Evolutionary conservation across 169 alveolate genomes (phyloP), one percentile per base, ranked within the genome.

Genomic region (Plasmodium gaboni): DNA sequence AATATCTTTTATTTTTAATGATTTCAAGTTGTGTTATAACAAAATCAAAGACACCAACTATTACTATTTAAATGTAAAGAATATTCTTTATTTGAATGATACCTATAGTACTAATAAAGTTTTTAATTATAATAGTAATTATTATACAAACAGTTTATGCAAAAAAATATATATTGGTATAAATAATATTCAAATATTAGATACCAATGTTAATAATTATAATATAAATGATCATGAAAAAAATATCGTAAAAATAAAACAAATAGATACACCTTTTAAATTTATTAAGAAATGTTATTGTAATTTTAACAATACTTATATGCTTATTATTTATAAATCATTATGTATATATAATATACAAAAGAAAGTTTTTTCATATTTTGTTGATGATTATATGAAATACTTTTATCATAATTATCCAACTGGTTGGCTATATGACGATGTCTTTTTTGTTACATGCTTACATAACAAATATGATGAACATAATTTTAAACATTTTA

Each of bases 381-480:
- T 86, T 51, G 32, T 86, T n/a, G 92, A 86, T 48, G 78, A 86
- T 60, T 72, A 63, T 70, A 38, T 86, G 19, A 86, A 69, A 53
- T 72, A 48, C 13, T 69, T 72, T 71, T 86, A 60, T 86, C 92
- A 86, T 22, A 86, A 86, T 55, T 86, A 86, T 61, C 92, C 92
- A 46, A 12, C 70, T 17, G 92, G 92, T 24, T 86, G 92, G 92
- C 0, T 86, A 2, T 60, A 19, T 50, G 76, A 86, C 28, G 87
- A 86, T 48, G 60, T 72, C 63, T 67, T 86, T 70, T 86, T 86
- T 51, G 87, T 72, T n/a, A 19, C 87, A 5, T 86, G 87, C 17
- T 69, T 86, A 65, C 92, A 72, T 53, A 86, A 72, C n/a, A 69
- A 57, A 71, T 86, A 86, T 51, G 92, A 86, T 57, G 92, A 86